Evolutionary conservation across 2,329 filamentous ascomycete species (phyloP), one percentile per base, ranked within the genome.

Genomic region (Ustilaginoidea virens): DNA sequence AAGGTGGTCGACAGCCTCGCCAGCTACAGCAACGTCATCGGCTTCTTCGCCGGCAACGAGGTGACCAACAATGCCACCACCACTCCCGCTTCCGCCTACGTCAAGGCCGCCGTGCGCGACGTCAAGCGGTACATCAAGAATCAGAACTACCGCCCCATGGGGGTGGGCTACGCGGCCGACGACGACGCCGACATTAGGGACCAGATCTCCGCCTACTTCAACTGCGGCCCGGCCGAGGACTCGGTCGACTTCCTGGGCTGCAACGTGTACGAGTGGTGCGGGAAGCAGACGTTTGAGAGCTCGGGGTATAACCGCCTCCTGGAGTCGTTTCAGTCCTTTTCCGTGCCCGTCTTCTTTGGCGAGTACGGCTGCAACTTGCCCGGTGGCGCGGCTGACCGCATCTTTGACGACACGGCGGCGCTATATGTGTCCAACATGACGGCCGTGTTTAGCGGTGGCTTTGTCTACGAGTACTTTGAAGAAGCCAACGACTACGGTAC

Each of bases 231-330:
- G 4, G 54, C 71, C 36, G 49, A 63, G 22, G 59, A 62, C 7
- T 47, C 79, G 36, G 92, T 96, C 40, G 90, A 98, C 58, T 96
- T 92, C 67, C 96, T 86, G 81, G 90, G 90, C 34, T 96, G 96
- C 77, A 98, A 96, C 68, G 93, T 96, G 61, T 98, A 96, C 69
- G 92, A 86, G 31, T 98, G 90, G 90, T 98, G 90, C 53, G 87
- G 86, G 42, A 55, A 85, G 43, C 92, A 80, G 48, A 72, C 64
- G 45, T 90, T 78, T 61, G 48, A 63, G 19, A 49, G 64, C 33
- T 94, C 90, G 4, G 81, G 82, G 30, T 98, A 86, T 59, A 64
- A 76, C 39, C 66, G 73, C 31, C 79, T 87, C 51, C 85, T 83
- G 42, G 56, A 80, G 39, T 87, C 93, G 60, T 96, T 93, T 63